phyloP scores from a whole-genome alignment of 225 moss, liverwort and hornwort species.

The Rhytidiadelphus loreus region DNA sequence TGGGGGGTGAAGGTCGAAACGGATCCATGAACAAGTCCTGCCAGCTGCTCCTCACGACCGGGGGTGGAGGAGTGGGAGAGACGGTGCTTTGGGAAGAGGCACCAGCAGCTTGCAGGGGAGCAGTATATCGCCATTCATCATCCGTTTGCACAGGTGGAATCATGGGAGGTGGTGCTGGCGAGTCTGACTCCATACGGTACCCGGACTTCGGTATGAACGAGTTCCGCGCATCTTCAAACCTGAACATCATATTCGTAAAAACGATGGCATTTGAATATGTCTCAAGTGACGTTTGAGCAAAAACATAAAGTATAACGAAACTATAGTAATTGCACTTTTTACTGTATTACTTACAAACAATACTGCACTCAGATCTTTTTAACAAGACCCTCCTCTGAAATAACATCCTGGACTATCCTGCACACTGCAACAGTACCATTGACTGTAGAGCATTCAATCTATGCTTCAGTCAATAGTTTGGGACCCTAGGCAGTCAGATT shows the following conservation, averaged over 20 bases:
- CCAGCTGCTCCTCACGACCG: slow-evolving; percentile 38
- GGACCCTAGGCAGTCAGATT: not conserved
- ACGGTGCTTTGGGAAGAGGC: not conserved
- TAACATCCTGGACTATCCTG: not conserved
- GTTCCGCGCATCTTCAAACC: slow-evolving; percentile 20
- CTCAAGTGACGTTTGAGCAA: not conserved
- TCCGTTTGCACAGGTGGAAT: slow-evolving; percentile 34
- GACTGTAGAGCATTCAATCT: not conserved
- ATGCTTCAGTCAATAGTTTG: not conserved
- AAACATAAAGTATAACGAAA: not conserved
- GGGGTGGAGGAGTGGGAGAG: slow-evolving; percentile 44
- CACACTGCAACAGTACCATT: not conserved
- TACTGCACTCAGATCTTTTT: not conserved
- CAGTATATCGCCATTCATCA: slow-evolving; percentile 31
- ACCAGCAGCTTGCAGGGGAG: not conserved
- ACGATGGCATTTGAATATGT: not conserved
- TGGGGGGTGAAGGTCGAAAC: slow-evolving; percentile 44
- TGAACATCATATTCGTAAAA: not conserved
- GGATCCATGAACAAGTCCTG: slow-evolving; percentile 60
- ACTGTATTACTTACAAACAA: not conserved
- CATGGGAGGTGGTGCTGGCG: slow-evolving; percentile 29
- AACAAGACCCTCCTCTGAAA: not conserved
- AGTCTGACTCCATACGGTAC: slow-evolving; percentile 20
- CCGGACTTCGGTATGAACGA: slow-evolving; percentile 16
- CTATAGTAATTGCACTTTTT: not conserved